These are phyloP conservation scores for Ophiostoma novo-ulmi DNA, from an alignment of 2,329 filamentous ascomycete species.

Conservation along the genomic window DNA sequence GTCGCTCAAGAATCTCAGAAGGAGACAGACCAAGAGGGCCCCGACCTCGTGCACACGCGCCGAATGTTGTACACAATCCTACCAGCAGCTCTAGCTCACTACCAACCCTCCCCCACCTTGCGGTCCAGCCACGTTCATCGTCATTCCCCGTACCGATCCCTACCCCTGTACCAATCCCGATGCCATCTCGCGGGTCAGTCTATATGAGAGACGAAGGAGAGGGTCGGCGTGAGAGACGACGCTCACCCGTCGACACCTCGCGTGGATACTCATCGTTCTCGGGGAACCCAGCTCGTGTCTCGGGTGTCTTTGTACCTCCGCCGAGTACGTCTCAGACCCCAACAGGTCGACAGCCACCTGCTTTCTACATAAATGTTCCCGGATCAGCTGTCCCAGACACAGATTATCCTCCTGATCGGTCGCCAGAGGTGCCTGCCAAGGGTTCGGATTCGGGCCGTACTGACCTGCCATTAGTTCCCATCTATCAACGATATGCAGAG, in stretches of 20 bases:
- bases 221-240: constrained; percentile 16
- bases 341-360: constrained; percentile 16
- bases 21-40: constrained; percentile 26
- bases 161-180: not conserved
- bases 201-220: constrained; percentile 14
- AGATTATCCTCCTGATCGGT: not conserved
- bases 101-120: constrained; percentile 8
- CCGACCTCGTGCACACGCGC: constrained; percentile 31
- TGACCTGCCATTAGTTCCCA: constrained; percentile 35
- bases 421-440: constrained; percentile 24
- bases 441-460: constrained; percentile 30
- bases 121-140: constrained; percentile 12
- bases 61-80: constrained; percentile 30
- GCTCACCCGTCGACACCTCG: constrained; percentile 20
- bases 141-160: constrained; percentile 18
- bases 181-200: not conserved
- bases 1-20: constrained; percentile 19
- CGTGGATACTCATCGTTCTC: constrained; percentile 17
- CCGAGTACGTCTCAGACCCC: constrained; percentile 11
- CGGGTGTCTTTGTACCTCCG: constrained; percentile 18
- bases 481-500: constrained; percentile 52
- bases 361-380: constrained; percentile 22
- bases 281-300: constrained; percentile 18
- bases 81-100: constrained; percentile 6
- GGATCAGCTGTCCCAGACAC: not conserved